Evolutionary conservation across 2,329 filamentous ascomycete species (phyloP).

Genomic region (Cordyceps fumosorosea): DNA sequence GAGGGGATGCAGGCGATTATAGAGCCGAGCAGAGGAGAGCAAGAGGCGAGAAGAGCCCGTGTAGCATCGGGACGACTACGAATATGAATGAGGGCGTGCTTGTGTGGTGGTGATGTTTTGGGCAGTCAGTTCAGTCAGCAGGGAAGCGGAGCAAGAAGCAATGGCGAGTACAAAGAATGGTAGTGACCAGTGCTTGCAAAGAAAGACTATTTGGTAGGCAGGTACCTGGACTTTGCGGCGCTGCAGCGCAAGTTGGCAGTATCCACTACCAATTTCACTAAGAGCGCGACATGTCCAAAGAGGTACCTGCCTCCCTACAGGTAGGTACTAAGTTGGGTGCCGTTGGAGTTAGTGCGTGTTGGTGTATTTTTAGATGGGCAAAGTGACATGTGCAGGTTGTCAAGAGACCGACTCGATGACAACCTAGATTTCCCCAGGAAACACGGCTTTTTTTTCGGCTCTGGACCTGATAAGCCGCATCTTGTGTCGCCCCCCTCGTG

Average conservation of each 20-base stretch:
- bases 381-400: background rate
- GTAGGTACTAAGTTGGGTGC: background rate
- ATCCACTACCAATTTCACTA: background rate
- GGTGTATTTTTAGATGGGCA: background rate
- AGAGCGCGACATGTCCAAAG: too few species aligned
- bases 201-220: background rate
- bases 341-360: background rate
- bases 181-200: background rate
- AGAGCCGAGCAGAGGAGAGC: background rate
- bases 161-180: background rate
- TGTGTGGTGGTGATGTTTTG: slow-evolving; percentile 8
- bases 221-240: too few species aligned
- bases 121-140: slow-evolving; percentile 1
- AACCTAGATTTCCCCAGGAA: background rate
- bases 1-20: background rate
- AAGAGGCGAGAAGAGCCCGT: background rate
- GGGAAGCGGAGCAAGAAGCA: slow-evolving; percentile 3
- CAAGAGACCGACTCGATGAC: background rate
- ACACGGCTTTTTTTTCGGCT: background rate
- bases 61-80: background rate
- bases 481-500: slow-evolving; percentile 6
- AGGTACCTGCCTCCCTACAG: background rate
- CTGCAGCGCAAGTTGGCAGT: too few species aligned
- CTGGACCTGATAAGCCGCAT: background rate
- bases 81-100: background rate